These are phyloP conservation scores for Lyophyllum atratum DNA, from an alignment of 768 basidiomycete genomes.

Conservation along the genomic window DNA sequence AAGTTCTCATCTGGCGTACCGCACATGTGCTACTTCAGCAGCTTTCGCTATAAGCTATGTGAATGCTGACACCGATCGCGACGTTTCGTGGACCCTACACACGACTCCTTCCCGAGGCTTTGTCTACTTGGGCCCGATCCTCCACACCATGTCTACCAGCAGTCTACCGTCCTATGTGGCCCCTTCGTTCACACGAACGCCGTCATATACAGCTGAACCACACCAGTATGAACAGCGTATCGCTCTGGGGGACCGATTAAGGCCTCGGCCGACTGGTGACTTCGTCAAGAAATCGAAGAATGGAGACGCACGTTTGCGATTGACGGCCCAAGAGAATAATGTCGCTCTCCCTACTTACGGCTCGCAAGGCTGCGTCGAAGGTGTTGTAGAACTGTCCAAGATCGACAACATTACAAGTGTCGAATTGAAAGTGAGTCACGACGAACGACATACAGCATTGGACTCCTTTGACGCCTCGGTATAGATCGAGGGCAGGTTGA, in stretches of 20 bases:
- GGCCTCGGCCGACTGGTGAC: conserved; percentile 42
- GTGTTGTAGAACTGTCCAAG: conserved; percentile 56
- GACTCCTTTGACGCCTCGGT: conserved; percentile 1
- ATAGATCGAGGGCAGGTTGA: conserved; percentile 64
- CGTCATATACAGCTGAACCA: conserved; percentile 57
- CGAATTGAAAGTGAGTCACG: conserved; percentile 56
- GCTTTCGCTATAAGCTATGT: not conserved
- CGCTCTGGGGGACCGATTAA: conserved; percentile 42
- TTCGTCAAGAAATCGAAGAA: conserved; percentile 63
- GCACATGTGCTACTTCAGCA: conserved; percentile 13
- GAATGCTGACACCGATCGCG: conserved; percentile 3
- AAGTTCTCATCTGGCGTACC: conserved; percentile 17
- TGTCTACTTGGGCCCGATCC: not conserved
- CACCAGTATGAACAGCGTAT: conserved; percentile 54
- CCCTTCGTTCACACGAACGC: conserved; percentile 38
- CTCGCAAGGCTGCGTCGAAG: conserved; percentile 50
- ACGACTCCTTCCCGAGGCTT: not conserved
- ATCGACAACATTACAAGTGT: conserved; percentile 57
- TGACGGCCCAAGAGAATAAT: conserved; percentile 54
- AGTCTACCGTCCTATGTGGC: conserved; percentile 52
- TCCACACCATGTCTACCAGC: conserved; percentile 49
- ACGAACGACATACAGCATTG: not conserved
- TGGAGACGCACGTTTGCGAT: conserved; percentile 50
- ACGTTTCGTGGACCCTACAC: not conserved
- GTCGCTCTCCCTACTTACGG: conserved; percentile 60